Evolutionary conservation across 2,329 filamentous ascomycete genomes (phyloP), one percentile per base, ranked within the genome.

Genomic region (Fusarium abutilonis): DNA sequence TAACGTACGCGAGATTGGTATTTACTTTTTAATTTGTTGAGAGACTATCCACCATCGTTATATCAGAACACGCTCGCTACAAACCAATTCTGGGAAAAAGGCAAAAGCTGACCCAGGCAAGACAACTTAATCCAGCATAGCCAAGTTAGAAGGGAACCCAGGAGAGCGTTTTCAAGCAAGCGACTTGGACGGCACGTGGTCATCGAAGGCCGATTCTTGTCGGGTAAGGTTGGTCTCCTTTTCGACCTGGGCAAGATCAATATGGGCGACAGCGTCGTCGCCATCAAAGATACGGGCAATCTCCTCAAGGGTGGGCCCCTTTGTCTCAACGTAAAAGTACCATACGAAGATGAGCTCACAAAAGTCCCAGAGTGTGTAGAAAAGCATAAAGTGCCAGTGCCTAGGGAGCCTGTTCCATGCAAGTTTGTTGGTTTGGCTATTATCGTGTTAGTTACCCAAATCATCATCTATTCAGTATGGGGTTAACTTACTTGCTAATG

Each of bases 321-420:
- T 86, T 15, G 89, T 91, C 77, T 92, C 89, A 52, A 89, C 82
- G 72, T 87, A 89, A 73, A 89, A 83, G 78, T 86, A 86, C 75
- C 82, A 88, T 32, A 89, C 85, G 66, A 89, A 87, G 42, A 84
- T 60, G 41, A 88, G 76, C 73, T 89, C 84, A 69, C 82, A 73
- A 42, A 82, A 77, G 70, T 88, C 83, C 86, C 86, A 89, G 52
- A 86, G 73, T 19, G 84, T 85, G 75, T 89, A 89, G 76, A 88
- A 86, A 41, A 88, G 79, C 80, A 86, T 88, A 53, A 89, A 83
- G 74, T 88, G 82, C 84, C 86, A 89, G 74, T 88, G 82, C 49
- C 80, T 75, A 15, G 83, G 82, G 41, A 89, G 75, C 51, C 82
- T 79, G 47, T 85, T 77, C 82, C 87, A 88, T 9, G 86, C 86